Evolutionary conservation across 2,329 filamentous ascomycete genomes (phyloP), one percentile per base, ranked within the genome.

Genomic region (Colletotrichum tamarilloi): DNA sequence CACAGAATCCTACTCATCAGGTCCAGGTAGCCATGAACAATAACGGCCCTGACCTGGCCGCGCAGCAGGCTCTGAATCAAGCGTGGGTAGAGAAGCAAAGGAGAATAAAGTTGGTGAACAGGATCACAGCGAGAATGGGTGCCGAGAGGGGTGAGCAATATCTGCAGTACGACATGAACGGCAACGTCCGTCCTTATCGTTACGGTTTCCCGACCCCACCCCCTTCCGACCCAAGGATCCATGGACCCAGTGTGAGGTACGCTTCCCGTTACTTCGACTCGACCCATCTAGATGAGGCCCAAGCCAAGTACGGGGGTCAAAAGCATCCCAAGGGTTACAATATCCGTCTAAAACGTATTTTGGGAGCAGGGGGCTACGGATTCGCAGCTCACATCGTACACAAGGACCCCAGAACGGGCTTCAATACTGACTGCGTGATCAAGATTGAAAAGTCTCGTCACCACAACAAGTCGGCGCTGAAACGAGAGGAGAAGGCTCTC

Each of bases 331-430:
- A 60, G 5, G 79, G 78, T n/a, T 73, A 79, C 24, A 60, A 60
- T 14, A 73, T 81, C 49, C 69, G 68, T 14, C 78, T 81, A 53
- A 57, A 77, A 62, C 79, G 76, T 59, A 56, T 80, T 38, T 67
- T 81, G 35, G 79, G 75, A n/a, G 26, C 42, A 12, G 80, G 80
- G n/a, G 78, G 79, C 5, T 75, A 74, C 9, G 80, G 79, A 28
- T 76, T 75, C 19, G 78, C 74, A 8, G 74, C 75, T 8, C 60
- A 81, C 3, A 63, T 74, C 35, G 22, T 60, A n/a, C 35, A 32
- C 26, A 16, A 46, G 3, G 24, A 58, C 24, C 49, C 57, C 11
- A 53, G 9, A 35, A 22, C 19, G 26, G 46, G 42, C 1, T 16
- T 19, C 8, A 11, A 9, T 4, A 60, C 16, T 7, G 32, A 64